Base-by-base conservation (phyloP, 345 rosid genomes). In the Euphorbia tirucalli region DNA sequence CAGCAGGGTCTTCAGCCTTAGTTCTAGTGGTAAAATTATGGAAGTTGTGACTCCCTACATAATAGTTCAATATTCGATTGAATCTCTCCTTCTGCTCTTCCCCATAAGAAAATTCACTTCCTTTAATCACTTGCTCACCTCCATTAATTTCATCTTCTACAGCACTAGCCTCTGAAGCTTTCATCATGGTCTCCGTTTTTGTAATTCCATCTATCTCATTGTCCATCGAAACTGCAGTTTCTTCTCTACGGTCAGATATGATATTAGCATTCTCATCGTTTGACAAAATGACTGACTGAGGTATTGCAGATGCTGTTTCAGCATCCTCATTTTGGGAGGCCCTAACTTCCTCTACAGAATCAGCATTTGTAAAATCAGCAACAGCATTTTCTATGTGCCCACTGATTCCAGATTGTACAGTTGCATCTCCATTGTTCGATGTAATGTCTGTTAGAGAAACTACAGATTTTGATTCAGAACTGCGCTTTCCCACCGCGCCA, bases 21-120 rank as follows among this genome's bases (percentile, higher is more conserved):
- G 82, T 95, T 77, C 99, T 83, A 3, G 99, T 89, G 28, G 97
- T 95, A 78, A 92, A 95, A 74, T 95, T 92, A 77, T 92, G 99
- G 73, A 92, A 95, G 84, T 95, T 92, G 81, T 95, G 98, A 74
- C 88, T 85, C 15, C 99, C 99, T 25, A 88, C 93, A 35, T 89
- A 95, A 71, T 77, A 72, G 54, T 80, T 75, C 83, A 95, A 74
- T 77, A 95, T 90, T 65, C 93, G 78, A 73, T 90, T 92, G 74
- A 92, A 87, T 77, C 93, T 88, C 83, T 87, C 90, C 78, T 77
- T 90, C 82, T 92, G 93, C 69, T 86, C 74, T 75, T 87, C 86
- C 25, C 91, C 93, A 58, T 89, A 92, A 70, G 76, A 69, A 72
- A 89, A 90, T n/a, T 25, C 76, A 59, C 81, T 77, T 57, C 71